Evolutionary conservation across 176 grass and related monocot species (phyloP).

Genomic region (Musa acuminata): DNA sequence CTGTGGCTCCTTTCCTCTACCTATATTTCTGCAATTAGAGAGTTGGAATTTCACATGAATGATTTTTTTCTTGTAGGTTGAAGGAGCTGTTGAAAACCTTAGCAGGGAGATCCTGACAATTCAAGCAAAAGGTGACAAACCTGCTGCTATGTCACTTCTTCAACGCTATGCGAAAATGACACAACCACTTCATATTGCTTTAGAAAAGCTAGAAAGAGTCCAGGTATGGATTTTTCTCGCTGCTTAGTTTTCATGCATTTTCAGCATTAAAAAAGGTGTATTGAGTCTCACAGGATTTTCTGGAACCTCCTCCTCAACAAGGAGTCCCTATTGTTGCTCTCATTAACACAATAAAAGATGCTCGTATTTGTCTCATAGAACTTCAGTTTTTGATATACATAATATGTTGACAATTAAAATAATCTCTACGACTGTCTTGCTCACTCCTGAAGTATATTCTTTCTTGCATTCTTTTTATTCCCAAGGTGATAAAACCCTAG

Average conservation of each 20-base stretch:
- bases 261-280: neutral
- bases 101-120: slow-evolving; percentile 85
- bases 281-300: neutral
- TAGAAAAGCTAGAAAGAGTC: slow-evolving; percentile 76
- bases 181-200: slow-evolving; percentile 48
- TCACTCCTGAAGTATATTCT: too few species aligned
- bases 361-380: too few species aligned
- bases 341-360: too few species aligned
- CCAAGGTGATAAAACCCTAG: too few species aligned
- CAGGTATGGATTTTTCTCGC: slow-evolving; percentile 30
- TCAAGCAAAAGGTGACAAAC: slow-evolving; percentile 81
- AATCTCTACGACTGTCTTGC: too few species aligned
- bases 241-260: neutral
- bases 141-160: slow-evolving; percentile 50
- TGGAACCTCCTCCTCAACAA: neutral
- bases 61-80: slow-evolving; percentile 37
- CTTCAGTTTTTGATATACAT: too few species aligned
- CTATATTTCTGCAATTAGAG: neutral
- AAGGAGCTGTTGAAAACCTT: slow-evolving; percentile 78
- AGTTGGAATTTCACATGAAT: neutral
- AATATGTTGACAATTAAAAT: too few species aligned
- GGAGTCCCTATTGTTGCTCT: too few species aligned
- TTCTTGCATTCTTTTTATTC: too few species aligned
- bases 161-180: slow-evolving; percentile 63
- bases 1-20: neutral